phyloP scores from a whole-genome alignment of 1,139 yeast genomes.

The Diutina catenulata region DNA sequence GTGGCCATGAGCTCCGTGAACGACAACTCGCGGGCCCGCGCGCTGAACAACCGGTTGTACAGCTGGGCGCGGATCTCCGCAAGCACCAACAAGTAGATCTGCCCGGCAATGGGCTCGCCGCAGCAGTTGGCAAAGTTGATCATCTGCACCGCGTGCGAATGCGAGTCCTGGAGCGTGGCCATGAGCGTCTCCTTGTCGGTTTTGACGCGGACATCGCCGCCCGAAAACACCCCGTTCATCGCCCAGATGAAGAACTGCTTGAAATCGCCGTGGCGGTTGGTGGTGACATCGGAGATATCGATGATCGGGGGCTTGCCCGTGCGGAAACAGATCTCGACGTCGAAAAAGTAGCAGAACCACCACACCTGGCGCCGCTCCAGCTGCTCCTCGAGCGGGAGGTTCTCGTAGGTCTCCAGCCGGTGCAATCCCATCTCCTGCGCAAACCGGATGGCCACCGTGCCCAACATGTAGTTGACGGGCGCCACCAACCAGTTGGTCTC shows the following conservation, averaged over 20 bases:
- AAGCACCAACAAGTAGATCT: slow-evolving; percentile 2
- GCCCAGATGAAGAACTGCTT: background rate
- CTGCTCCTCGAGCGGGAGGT: slow-evolving; percentile 26
- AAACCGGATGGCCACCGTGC: slow-evolving; percentile 42
- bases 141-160: background rate
- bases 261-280: slow-evolving; percentile 7
- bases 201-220: background rate
- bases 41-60: slow-evolving; percentile 9
- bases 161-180: background rate
- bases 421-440: slow-evolving; percentile 62
- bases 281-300: slow-evolving; percentile 32
- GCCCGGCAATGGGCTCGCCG: slow-evolving; percentile 1
- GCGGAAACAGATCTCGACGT: slow-evolving; percentile 42
- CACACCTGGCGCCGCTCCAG: slow-evolving; percentile 32
- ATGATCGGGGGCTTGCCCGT: slow-evolving; percentile 52
- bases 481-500: slow-evolving; percentile 32
- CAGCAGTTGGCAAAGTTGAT: background rate
- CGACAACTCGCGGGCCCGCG: slow-evolving; percentile 8
- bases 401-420: slow-evolving; percentile 36
- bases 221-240: background rate
- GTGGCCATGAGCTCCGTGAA: slow-evolving; percentile 7
- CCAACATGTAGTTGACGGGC: slow-evolving; percentile 30
- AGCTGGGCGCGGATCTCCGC: slow-evolving; percentile 8
- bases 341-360: slow-evolving; percentile 45
- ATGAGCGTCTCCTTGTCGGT: background rate